phyloP scores from a whole-genome alignment of 2,329 filamentous ascomycete genomes.

The Akanthomyces uredinophilus region DNA sequence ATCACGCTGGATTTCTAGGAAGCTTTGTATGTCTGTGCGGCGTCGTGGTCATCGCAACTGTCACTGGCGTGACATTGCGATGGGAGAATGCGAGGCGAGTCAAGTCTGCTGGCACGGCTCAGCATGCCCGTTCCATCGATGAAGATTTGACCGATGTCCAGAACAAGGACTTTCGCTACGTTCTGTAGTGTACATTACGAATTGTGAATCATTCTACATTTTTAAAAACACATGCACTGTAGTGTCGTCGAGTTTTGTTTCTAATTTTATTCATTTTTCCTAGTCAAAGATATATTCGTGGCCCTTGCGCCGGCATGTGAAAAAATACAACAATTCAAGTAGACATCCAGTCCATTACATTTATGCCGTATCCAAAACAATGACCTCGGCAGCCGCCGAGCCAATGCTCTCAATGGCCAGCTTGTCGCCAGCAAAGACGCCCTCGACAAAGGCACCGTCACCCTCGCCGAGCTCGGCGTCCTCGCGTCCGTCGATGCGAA shows the following conservation, averaged over 20 bases:
- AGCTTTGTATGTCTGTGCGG: conserved; percentile 35
- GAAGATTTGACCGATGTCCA: conserved; percentile 1
- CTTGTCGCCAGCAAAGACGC: conserved; percentile 58
- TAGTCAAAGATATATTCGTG: not conserved
- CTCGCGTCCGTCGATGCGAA: conserved; percentile 61
- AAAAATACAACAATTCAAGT: not conserved
- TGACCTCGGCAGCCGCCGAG: conserved; percentile 63
- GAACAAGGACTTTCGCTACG: conserved; percentile 1
- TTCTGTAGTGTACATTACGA: not conserved
- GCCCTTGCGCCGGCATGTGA: not conserved
- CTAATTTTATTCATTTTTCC: not conserved
- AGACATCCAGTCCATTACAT: not conserved
- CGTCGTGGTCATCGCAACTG: not conserved
- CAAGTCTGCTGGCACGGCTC: not conserved
- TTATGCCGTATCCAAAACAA: conserved; percentile 60
- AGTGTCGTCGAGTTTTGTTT: too few species aligned
- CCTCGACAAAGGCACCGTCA: conserved; percentile 72
- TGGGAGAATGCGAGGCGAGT: not conserved
- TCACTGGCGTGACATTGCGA: not conserved
- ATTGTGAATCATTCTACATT: not conserved
- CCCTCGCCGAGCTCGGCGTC: conserved; percentile 65
- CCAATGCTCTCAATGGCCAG: conserved; percentile 63
- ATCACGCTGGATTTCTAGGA: conserved; percentile 44
- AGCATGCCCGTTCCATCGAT: not conserved
- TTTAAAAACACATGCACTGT: too few species aligned